These are phyloP conservation scores for Yarrowia osloensis DNA, from an alignment of 805 yeast species.

Conservation along the genomic window DNA sequence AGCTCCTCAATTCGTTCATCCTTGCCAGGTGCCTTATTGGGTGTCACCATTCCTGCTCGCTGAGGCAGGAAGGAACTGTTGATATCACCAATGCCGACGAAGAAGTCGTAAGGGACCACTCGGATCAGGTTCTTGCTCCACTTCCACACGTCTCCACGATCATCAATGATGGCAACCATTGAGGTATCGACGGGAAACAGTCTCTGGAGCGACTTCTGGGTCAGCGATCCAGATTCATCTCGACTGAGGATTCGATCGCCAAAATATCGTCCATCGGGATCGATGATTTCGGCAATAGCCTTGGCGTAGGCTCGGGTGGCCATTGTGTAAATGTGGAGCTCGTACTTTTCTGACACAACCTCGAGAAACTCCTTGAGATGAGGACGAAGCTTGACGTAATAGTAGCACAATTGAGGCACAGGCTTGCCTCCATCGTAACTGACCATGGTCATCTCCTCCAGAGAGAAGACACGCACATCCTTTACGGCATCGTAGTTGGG, in stretches of 20 bases:
- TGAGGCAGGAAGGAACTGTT: constrained; percentile 90
- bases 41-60: constrained; percentile 47
- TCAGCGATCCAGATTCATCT: constrained; percentile 90
- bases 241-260: constrained; percentile 90
- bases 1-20: constrained; percentile 32
- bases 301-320: constrained; percentile 93
- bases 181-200: constrained; percentile 94
- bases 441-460: constrained; percentile 63
- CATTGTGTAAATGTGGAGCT: constrained; percentile 96
- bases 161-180: constrained; percentile 95
- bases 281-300: constrained; percentile 85
- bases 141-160: constrained; percentile 98
- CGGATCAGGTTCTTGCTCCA: constrained; percentile 91
- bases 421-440: constrained; percentile 38
- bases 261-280: constrained; percentile 82
- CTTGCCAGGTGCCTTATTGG: constrained; percentile 34
- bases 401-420: constrained; percentile 65
- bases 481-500: constrained; percentile 84
- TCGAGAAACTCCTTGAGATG: constrained; percentile 76
- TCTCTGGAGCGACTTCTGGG: constrained; percentile 84
- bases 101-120: constrained; percentile 93
- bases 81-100: constrained; percentile 96
- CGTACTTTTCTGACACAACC: constrained; percentile 65
- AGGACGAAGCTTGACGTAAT: constrained; percentile 89
- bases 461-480: constrained; percentile 74